phyloP scores from a whole-genome alignment of 352 stramenopile species.

The Globisporangium echinulatum region DNA sequence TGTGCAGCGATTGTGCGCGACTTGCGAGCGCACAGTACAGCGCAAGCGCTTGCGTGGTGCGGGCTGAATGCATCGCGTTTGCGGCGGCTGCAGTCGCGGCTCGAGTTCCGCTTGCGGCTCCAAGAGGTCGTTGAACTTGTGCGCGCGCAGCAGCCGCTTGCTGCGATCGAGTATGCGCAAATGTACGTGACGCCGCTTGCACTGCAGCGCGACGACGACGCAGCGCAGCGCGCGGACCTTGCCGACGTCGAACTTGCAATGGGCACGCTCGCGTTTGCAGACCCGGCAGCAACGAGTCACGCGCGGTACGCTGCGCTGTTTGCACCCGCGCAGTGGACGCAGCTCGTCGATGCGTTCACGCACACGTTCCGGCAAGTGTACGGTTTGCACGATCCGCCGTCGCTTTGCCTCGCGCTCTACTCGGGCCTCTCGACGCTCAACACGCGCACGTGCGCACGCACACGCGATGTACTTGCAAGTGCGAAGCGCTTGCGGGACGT shows the following conservation, averaged over 20 bases:
- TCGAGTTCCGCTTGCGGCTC: slow-evolving; percentile 71
- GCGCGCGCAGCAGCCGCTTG: slow-evolving; percentile 57
- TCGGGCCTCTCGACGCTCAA: slow-evolving; percentile 70
- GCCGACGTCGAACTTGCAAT: slow-evolving; percentile 63
- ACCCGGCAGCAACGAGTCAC: slow-evolving; percentile 51
- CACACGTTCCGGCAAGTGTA: slow-evolving; percentile 65
- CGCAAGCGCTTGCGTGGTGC: slow-evolving; percentile 60
- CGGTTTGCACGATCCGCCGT: slow-evolving; percentile 56
- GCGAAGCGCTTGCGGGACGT: slow-evolving; percentile 16
- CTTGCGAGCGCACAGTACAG: slow-evolving; percentile 37
- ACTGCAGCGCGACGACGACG: slow-evolving; percentile 54
- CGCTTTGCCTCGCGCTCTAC: slow-evolving; percentile 58
- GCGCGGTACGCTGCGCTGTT: slow-evolving; percentile 62
- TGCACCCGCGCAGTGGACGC: slow-evolving; percentile 45
- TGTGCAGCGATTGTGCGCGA: slow-evolving; percentile 53
- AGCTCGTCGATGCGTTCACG: slow-evolving; percentile 50
- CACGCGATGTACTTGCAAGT: slow-evolving; percentile 31
- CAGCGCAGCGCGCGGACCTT: slow-evolving; percentile 44
- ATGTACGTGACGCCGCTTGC: slow-evolving; percentile 52
- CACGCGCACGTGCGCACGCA: slow-evolving; percentile 59
- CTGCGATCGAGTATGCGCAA: slow-evolving; percentile 69
- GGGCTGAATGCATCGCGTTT: slow-evolving; percentile 63
- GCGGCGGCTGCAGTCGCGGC: slow-evolving; percentile 51
- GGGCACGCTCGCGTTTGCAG: slow-evolving; percentile 67
- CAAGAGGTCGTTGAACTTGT: slow-evolving; percentile 81